Percentiles rank a stretch among this genome's conserved stretches.
Conservation (phyloP, 1,139 yeast genomes). For the Geotrichum klebahnii region DNA sequence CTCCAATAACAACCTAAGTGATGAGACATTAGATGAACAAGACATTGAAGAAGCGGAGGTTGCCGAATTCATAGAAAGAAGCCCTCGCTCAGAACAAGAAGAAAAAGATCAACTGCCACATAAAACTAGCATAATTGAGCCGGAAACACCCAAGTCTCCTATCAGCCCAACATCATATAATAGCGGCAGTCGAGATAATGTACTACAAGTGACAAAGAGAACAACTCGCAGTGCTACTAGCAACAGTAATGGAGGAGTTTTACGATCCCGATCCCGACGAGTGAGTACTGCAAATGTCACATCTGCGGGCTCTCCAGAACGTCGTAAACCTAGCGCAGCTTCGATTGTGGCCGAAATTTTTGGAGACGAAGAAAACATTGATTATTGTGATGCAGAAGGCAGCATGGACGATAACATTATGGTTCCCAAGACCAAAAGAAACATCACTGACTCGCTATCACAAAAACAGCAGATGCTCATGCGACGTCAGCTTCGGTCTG, state of each 20-base stretch:
- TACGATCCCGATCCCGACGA: slow-evolving; percentile 11
- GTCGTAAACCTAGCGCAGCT: slow-evolving; percentile 15
- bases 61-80: neutral
- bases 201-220: neutral
- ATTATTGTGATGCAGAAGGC: too few relatives aligned
- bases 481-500: slow-evolving; percentile 1
- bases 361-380: neutral
- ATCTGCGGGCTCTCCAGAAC: slow-evolving; percentile 16
- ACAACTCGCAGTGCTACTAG: neutral
- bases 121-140: too few relatives aligned
- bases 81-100: neutral
- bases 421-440: too few relatives aligned
- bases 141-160: too few relatives aligned
- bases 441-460: too few relatives aligned
- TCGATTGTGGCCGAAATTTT: neutral
- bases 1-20: too few relatives aligned
- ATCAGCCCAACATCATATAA: too few relatives aligned
- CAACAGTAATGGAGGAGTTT: neutral
- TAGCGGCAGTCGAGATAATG: too few relatives aligned
- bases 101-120: too few relatives aligned
- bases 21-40: neutral
- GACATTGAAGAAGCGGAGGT: neutral
- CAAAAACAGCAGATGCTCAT: neutral
- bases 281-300: slow-evolving; percentile 12
- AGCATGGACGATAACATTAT: too few relatives aligned